Evolutionary conservation across 2,329 filamentous ascomycete genomes (phyloP), one percentile per base, ranked within the genome.

Genomic region (Alternaria panax): DNA sequence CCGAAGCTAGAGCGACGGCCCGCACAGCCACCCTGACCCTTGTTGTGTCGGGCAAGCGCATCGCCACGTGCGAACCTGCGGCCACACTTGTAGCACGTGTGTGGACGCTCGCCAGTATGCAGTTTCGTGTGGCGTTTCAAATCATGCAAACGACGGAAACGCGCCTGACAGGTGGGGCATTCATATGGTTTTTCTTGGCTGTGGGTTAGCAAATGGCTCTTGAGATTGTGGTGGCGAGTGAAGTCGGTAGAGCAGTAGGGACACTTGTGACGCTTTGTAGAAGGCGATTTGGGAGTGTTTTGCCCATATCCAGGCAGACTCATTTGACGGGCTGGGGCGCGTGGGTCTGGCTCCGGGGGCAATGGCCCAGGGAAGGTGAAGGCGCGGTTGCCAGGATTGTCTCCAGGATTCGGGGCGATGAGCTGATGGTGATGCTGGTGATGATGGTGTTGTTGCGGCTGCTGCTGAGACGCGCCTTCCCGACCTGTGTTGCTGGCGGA

Each of bases 111-210:
- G 55, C 95, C 95, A 0, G 94, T 98, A 75, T 99, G 95, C 22
- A 99, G 86, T 80, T 99, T 99, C 65, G 91, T 93, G 77, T 99
- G 95, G 40, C 95, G 88, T 82, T 99, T 99, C 66, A 99, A 81
- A 74, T 99, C 95, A 75, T 99, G 95, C 51, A 98, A 84, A 64
- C 95, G 88, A 55, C 95, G 88, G 79, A 99, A 99, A 52, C 94
- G 89, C 78, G 95, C 92, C 69, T 94, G 88, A 77, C 95, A 99
- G n/a, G 92, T 92, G 63, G 92, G 89, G 75, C 95, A 99, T 27
- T 95, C 87, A 74, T 95, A 99, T 0, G 95, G 95, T 80, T 99
- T 99, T 79, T 99, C 95, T 83, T 99, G 94, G 72, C 93, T 97
- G 79, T 98, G 95, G 0, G 95, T 98, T 75, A 99, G 87, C 57